These are phyloP conservation scores for Lepidium aucheri DNA, from an alignment of 345 rosid genomes.

Conservation along the genomic window DNA sequence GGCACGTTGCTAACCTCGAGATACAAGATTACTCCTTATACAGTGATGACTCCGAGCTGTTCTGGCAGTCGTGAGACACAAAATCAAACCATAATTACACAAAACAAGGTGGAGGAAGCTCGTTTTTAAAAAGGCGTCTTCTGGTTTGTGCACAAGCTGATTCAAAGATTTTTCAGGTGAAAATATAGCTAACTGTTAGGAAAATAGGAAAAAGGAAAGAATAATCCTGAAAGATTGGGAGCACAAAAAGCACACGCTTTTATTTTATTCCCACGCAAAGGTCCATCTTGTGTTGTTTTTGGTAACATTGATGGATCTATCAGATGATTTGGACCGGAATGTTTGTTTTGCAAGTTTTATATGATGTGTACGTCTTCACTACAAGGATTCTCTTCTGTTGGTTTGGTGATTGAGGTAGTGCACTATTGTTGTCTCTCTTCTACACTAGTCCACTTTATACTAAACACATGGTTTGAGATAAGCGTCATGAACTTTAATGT, in stretches of 20 bases:
- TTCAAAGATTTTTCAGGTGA: conserved; percentile 25
- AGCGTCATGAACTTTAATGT: too few relatives aligned
- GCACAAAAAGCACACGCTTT: conserved; percentile 4
- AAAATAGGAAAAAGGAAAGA: conserved; percentile 18
- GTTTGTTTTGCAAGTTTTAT: not conserved
- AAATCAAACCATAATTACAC: not conserved
- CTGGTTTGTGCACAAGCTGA: conserved; percentile 31
- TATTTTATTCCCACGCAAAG: conserved; percentile 9
- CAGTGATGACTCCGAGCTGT: conserved; percentile 60
- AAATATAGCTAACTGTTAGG: conserved; percentile 29
- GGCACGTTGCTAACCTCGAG: conserved; percentile 85
- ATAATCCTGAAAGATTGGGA: conserved; percentile 20
- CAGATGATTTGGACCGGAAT: not conserved
- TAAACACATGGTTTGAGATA: too few relatives aligned
- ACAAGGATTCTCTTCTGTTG: not conserved
- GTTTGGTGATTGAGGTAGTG: not conserved
- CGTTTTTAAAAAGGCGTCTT: conserved; percentile 23
- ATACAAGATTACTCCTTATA: conserved; percentile 85
- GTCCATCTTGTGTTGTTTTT: conserved; percentile 18
- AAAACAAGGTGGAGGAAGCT: conserved; percentile 23
- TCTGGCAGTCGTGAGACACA: conserved; percentile 57
- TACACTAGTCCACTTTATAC: not conserved
- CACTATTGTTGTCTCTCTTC: not conserved
- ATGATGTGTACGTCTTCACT: not conserved
- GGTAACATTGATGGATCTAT: conserved; percentile 21